Base-by-base conservation (phyloP, 2,329 filamentous ascomycete species). In the Aspergillus sp. region DNA sequence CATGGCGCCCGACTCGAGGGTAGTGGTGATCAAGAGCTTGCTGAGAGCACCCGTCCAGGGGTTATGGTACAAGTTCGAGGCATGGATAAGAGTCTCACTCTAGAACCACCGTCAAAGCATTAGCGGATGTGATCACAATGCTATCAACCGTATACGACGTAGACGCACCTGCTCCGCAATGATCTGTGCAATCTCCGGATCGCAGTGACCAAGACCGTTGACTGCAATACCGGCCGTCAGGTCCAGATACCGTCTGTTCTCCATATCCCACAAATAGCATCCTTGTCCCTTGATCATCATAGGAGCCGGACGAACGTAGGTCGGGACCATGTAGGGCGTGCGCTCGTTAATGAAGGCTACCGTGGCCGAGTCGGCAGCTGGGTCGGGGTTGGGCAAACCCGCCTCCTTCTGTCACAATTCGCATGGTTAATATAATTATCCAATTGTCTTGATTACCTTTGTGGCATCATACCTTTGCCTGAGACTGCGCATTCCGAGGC, bases 41-140 rank as follows among this genome's bases (percentile, higher is more conserved):
- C 88, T 95, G 44, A 98, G 81, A 2, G 85, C 82, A 30, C 91
- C 91, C 1, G 88, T 96, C 87, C 93, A 96, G 2, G 85, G 85
- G 70, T 97, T 98, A 71, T 96, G 86, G 77, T 97, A 98, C 19
- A 98, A 80, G 68, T 98, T 98, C 7, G 89, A 96, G 41, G 87
- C 85, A 69, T 98, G 93, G 47, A 96, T 79, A 43, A 98, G 79
- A 5, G 83, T 89, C 60, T 84, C 75, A 29, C 83, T 77, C 80
- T 69, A 46, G 33, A 42, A 49, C 47, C 29, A 36, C 39, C 42
- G 42, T n/a, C 10, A 32, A 32, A n/a, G 33, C 29, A 44, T 26
- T 32, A 35, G 30, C 30, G 41, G 27, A 32, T n/a, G 41, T 27
- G 48, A 19, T 19, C 6, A n/a, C 34, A 36, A 36, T 4, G 34